Evolutionary conservation across 495 filamentous ascomycete genomes (phyloP).

Genomic region (Podospora bellae-mahoneyi): DNA sequence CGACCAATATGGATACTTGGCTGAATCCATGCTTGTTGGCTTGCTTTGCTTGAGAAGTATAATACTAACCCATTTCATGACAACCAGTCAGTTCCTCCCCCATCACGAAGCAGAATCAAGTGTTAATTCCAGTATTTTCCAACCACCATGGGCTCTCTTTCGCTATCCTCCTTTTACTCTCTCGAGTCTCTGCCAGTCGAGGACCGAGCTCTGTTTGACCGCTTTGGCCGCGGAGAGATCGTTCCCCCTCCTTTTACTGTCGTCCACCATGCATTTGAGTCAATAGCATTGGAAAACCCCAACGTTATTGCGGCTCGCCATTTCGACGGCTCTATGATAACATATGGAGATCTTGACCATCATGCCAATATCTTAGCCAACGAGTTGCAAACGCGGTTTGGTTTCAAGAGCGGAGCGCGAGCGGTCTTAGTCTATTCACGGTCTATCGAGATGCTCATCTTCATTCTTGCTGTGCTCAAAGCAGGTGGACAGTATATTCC

Average conservation of each 20-base stretch:
- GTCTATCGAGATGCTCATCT: conserved; percentile 40
- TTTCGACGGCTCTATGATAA: conserved; percentile 27
- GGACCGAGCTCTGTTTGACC: conserved; percentile 27
- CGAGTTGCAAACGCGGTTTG: conserved; percentile 21
- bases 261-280: conserved; percentile 34
- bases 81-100: too few species aligned
- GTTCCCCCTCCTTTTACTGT: conserved; percentile 25
- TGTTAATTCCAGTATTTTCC: background rate
- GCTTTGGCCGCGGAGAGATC: conserved; percentile 27
- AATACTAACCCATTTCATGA: too few species aligned
- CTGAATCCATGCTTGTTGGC: too few species aligned
- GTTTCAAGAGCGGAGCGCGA: conserved; percentile 29
- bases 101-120: background rate
- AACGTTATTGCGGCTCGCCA: conserved; percentile 30
- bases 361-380: conserved; percentile 35
- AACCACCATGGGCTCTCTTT: background rate
- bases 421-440: conserved; percentile 33
- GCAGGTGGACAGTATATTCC: conserved; percentile 53
- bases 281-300: conserved; percentile 26
- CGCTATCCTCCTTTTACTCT: conserved; percentile 18
- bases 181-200: conserved; percentile 24
- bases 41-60: too few species aligned
- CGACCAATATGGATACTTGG: too few species aligned
- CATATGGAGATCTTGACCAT: conserved; percentile 36
- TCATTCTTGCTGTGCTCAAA: conserved; percentile 48